Conservation (phyloP, 345 rosid genomes). For the Carallia brachiata region DNA sequence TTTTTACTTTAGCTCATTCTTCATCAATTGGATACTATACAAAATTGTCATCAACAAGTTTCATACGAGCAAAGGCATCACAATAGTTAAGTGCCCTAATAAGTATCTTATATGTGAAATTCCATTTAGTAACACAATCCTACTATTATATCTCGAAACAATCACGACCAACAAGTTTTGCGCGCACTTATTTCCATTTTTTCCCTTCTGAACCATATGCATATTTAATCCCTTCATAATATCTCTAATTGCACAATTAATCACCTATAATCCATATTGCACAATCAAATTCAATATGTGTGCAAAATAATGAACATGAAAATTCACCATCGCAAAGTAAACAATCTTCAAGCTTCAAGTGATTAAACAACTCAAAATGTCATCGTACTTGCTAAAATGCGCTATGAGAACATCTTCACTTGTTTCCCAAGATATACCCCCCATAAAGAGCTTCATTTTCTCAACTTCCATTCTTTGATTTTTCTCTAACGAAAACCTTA, state of each 20-base stretch:
- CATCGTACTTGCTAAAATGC: not conserved
- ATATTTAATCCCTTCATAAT: slow-evolving; percentile 5
- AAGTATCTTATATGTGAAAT: not conserved
- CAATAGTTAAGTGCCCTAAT: not conserved
- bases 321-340: too few species aligned
- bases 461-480: not conserved
- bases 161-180: not conserved
- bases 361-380: too few species aligned
- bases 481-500: not conserved
- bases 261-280: too few species aligned
- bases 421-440: not conserved
- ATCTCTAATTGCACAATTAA: too few species aligned
- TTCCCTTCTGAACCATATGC: not conserved
- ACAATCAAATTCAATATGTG: too few species aligned
- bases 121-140: not conserved
- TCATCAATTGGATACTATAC: not conserved
- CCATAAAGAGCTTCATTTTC: not conserved
- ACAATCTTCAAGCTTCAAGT: too few species aligned
- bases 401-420: not conserved
- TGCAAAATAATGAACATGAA: too few species aligned
- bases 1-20: not conserved
- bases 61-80: not conserved
- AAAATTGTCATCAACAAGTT: not conserved
- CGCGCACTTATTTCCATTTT: not conserved
- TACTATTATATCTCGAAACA: not conserved